These are phyloP conservation scores for Tephrocybe sp. DNA, from an alignment of 768 basidiomycete species.

Conservation along the genomic window DNA sequence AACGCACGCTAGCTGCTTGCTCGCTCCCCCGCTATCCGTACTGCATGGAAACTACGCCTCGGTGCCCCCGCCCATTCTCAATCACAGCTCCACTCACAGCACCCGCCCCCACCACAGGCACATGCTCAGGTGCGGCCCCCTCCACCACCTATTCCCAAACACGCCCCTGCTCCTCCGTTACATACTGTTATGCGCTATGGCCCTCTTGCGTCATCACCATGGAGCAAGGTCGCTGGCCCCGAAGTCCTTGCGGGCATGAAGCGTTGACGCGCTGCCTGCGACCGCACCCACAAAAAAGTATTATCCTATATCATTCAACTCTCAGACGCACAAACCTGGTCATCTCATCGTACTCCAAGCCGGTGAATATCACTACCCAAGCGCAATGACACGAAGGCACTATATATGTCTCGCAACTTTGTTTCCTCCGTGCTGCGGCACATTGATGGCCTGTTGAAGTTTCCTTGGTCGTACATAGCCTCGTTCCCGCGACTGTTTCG, in stretches of 20 bases:
- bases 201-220: slow-evolving; percentile 59
- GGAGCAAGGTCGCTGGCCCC: slow-evolving; percentile 79
- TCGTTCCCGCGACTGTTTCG: too few species aligned
- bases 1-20: slow-evolving; percentile 82
- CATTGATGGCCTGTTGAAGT: too few species aligned
- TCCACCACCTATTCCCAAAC: slow-evolving; percentile 23
- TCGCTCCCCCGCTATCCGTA: slow-evolving; percentile 61
- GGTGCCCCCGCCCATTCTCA: slow-evolving; percentile 38
- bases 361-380: too few species aligned
- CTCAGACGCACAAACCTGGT: too few species aligned
- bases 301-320: background rate
- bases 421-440: too few species aligned
- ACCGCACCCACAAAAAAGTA: background rate
- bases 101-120: slow-evolving; percentile 22
- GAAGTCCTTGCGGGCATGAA: slow-evolving; percentile 61
- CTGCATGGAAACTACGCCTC: slow-evolving; percentile 73
- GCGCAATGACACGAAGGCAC: too few species aligned
- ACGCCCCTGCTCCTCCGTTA: slow-evolving; percentile 17
- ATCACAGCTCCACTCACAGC: slow-evolving; percentile 22
- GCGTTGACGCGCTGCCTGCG: slow-evolving; percentile 38
- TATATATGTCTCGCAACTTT: too few species aligned
- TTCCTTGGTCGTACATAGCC: too few species aligned
- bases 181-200: slow-evolving; percentile 57
- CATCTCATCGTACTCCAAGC: too few species aligned
- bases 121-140: slow-evolving; percentile 24